Conservation (phyloP, 1,284 basidiomycete species). For the Pseudomicrostroma phylloplanum region DNA sequence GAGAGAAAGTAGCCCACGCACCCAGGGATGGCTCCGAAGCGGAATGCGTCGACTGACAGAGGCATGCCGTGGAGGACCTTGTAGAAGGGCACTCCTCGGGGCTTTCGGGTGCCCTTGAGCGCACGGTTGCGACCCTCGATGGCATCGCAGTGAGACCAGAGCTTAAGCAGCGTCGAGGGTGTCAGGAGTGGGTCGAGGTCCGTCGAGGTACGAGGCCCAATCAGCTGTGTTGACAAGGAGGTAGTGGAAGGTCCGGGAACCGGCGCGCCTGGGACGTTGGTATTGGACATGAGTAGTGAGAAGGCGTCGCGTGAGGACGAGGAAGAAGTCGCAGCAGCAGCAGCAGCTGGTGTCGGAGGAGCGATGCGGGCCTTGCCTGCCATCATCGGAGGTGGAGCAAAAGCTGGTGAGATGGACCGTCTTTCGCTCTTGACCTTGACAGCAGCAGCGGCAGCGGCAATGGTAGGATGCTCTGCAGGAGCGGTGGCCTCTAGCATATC, state of each 20-base stretch:
- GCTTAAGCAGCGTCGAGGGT: background rate
- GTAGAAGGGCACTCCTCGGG: constrained; percentile 38
- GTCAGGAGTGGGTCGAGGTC: background rate
- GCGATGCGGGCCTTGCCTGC: background rate
- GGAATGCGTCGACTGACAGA: constrained; percentile 89
- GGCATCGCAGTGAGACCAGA: constrained; percentile 16
- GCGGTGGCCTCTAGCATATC: too few relatives aligned
- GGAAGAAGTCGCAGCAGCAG: background rate
- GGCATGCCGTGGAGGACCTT: constrained; percentile 86
- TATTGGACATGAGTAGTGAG: constrained; percentile 8
- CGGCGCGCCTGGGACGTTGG: background rate
- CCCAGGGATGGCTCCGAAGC: constrained; percentile 80
- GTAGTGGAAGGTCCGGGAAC: background rate
- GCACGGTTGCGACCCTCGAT: constrained; percentile 30
- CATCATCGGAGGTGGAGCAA: background rate
- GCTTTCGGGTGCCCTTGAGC: constrained; percentile 19
- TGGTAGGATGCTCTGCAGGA: too few relatives aligned
- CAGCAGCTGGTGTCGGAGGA: background rate
- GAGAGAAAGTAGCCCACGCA: constrained; percentile 80
- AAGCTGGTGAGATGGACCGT: too few relatives aligned
- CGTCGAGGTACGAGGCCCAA: background rate
- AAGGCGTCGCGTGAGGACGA: constrained; percentile 7
- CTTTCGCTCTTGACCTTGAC: too few relatives aligned
- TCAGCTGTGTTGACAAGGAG: background rate
- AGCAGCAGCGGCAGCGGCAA: too few relatives aligned